phyloP scores from a whole-genome alignment of 768 basidiomycete genomes.

The Podaxis mareebaensis region DNA sequence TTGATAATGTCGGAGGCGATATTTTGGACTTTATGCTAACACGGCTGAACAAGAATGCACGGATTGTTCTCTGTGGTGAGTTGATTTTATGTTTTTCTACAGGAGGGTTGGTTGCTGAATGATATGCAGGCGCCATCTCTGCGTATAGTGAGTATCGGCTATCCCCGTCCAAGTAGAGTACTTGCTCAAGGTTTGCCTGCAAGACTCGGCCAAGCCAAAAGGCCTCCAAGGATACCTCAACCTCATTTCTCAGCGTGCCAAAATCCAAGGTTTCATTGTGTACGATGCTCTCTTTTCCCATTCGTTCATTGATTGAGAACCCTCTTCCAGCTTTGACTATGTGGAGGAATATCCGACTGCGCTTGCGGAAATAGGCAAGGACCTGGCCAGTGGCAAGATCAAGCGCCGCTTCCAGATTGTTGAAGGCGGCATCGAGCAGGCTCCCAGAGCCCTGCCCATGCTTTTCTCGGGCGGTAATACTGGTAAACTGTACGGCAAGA shows the following conservation, averaged over 20 bases:
- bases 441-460: conserved; percentile 67
- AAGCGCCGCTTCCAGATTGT: conserved; percentile 82
- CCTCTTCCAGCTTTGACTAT: conserved; percentile 70
- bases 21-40: conserved; percentile 79
- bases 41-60: conserved; percentile 73
- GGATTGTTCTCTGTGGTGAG: conserved; percentile 82
- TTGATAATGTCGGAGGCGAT: conserved; percentile 83
- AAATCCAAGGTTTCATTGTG: conserved; percentile 84
- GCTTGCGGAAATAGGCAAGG: conserved; percentile 52
- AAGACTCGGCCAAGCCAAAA: conserved; percentile 59
- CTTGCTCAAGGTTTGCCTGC: background rate
- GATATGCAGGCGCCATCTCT: conserved; percentile 71
- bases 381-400: conserved; percentile 67
- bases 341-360: conserved; percentile 57
- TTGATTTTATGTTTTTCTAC: conserved; percentile 10
- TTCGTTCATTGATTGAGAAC: background rate
- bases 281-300: conserved; percentile 30
- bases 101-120: background rate
- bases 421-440: conserved; percentile 68
- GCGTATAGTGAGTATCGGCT: conserved; percentile 61
- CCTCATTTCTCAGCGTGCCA: conserved; percentile 77
- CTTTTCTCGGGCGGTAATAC: conserved; percentile 77
- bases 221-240: conserved; percentile 68
- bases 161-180: background rate
- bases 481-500: conserved; percentile 62